phyloP scores from a whole-genome alignment of 768 basidiomycete genomes.

The Albatrellus ellisii region DNA sequence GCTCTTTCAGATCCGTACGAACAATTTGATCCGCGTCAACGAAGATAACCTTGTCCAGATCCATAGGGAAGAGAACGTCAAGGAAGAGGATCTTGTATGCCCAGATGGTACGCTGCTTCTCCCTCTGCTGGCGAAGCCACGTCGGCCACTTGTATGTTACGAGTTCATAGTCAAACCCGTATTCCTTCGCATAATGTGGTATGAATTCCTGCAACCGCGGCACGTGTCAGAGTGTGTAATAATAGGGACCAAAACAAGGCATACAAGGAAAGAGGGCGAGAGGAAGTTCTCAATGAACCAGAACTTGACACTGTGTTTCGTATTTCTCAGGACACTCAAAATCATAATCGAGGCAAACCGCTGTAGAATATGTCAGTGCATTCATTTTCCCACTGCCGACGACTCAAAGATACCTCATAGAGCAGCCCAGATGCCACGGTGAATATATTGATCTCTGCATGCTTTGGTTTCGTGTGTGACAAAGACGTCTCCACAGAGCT shows the following conservation, averaged over 20 bases:
- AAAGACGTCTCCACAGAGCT: constrained; percentile 11
- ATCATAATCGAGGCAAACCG: constrained; percentile 99
- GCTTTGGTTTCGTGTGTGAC: constrained; percentile 23
- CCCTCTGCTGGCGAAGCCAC: constrained; percentile 93
- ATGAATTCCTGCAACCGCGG: constrained; percentile 70
- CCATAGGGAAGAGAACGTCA: constrained; percentile 97
- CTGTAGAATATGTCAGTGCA: constrained; percentile 26
- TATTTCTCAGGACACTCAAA: constrained; percentile 87
- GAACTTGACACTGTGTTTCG: constrained; percentile 91
- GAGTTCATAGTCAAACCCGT: constrained; percentile 91
- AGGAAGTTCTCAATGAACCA: constrained; percentile 99
- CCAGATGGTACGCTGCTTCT: constrained; percentile 99
- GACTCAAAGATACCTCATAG: constrained; percentile 60
- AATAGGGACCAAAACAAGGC: constrained; percentile 16
- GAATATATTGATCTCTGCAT: constrained; percentile 97
- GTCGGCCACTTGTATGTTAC: constrained; percentile 99
- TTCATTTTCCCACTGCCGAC: background rate
- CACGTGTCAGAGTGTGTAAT: background rate
- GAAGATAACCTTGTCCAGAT: constrained; percentile 97
- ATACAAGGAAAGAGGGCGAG: constrained; percentile 88
- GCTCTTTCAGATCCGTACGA: constrained; percentile 86
- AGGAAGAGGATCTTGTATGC: constrained; percentile 99
- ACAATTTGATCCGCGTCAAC: constrained; percentile 98
- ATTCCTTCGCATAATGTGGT: constrained; percentile 82
- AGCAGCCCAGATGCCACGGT: constrained; percentile 95